phyloP scores from a whole-genome alignment of 78 protist species.

The Dictyostelium discoideum region DNA sequence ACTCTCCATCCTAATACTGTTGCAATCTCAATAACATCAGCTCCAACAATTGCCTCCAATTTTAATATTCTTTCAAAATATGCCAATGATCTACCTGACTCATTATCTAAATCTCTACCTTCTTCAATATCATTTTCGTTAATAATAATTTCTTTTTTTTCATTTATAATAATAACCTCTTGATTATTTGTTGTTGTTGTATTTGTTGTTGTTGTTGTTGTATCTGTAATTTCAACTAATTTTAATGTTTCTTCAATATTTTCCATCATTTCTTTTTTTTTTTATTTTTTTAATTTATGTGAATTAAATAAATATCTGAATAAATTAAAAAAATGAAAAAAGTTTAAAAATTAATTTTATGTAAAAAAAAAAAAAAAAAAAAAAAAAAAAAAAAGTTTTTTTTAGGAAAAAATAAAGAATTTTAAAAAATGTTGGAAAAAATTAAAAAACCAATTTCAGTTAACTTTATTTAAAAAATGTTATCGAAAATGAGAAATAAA shows the following conservation, averaged over 20 bases:
- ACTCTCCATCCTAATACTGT: constrained; percentile 81
- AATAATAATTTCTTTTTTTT: not conserved
- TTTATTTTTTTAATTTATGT: too few relatives aligned
- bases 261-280: too few relatives aligned
- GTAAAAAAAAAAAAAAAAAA: too few relatives aligned
- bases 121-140: not conserved
- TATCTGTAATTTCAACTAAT: not conserved
- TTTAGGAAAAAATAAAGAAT: too few relatives aligned
- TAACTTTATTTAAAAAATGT: too few relatives aligned
- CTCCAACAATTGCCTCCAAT: constrained; percentile 73
- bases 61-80: constrained; percentile 49
- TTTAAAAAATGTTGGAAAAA: too few relatives aligned
- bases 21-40: constrained; percentile 81
- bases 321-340: too few relatives aligned
- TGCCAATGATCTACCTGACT: constrained; percentile 72
- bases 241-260: not conserved
- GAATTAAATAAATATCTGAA: too few relatives aligned
- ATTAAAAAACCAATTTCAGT: too few relatives aligned
- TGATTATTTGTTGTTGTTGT: not conserved
- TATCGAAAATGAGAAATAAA: too few relatives aligned
- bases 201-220: not conserved
- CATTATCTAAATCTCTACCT: constrained; percentile 1
- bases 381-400: too few relatives aligned
- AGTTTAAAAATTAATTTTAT: too few relatives aligned
- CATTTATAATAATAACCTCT: not conserved